phyloP scores from a whole-genome alignment of 441 rosid species.

The Populus hybrid region DNA sequence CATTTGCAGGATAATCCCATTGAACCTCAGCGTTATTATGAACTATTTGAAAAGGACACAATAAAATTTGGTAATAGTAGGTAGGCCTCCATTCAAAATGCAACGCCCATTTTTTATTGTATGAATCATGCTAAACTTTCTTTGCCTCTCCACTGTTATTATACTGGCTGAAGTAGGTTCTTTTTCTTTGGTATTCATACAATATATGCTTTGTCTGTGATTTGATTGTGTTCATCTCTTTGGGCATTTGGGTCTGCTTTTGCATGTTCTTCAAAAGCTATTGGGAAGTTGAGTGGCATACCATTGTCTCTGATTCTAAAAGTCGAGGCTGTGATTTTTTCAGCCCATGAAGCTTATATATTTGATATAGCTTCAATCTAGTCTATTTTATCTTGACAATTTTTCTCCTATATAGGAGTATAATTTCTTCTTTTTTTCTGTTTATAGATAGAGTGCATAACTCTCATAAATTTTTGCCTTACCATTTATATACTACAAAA shows the following conservation, averaged over 20 bases:
- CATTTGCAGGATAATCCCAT: conserved; percentile 71
- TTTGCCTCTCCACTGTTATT: conserved; percentile 3
- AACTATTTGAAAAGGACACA: conserved; percentile 86
- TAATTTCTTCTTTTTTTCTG: too few relatives aligned
- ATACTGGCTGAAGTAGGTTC: neutral
- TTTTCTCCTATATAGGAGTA: neutral
- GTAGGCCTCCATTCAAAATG: conserved; percentile 36
- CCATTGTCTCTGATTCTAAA: neutral
- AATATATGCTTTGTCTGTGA: neutral
- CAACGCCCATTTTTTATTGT: neutral
- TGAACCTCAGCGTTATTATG: conserved; percentile 92
- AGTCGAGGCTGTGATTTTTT: neutral
- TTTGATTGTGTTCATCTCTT: neutral
- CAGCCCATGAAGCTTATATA: neutral
- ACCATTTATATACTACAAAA: neutral
- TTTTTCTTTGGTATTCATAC: neutral
- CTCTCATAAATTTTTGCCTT: neutral
- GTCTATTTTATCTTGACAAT: neutral
- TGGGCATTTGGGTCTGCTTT: neutral
- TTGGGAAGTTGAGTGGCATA: neutral
- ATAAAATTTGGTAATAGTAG: conserved; percentile 94
- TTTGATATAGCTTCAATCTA: neutral
- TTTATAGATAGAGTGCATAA: too few relatives aligned
- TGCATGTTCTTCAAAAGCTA: neutral
- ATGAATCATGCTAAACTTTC: neutral